Evolutionary conservation across 2,329 filamentous ascomycete genomes (phyloP).

Genomic region (Colletotrichum melonis): DNA sequence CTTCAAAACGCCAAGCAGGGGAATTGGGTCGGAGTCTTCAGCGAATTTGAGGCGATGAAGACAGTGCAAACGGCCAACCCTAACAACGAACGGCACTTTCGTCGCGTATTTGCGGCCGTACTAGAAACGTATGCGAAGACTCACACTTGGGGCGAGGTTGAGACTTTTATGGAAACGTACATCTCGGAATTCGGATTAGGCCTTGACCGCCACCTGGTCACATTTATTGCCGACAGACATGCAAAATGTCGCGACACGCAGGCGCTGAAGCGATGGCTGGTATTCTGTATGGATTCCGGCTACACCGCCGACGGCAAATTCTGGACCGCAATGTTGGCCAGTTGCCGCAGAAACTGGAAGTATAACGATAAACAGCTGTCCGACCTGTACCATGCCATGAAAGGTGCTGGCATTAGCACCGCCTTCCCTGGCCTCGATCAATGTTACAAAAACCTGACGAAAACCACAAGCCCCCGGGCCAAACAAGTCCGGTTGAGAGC

Average conservation of each 20-base stretch:
- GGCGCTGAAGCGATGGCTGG: slow-evolving; percentile 54
- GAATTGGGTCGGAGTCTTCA: slow-evolving; percentile 54
- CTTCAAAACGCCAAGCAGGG: slow-evolving; percentile 49
- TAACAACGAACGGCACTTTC: slow-evolving; percentile 38
- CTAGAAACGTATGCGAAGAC: slow-evolving; percentile 51
- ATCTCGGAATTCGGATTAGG: slow-evolving; percentile 47
- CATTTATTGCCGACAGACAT: slow-evolving; percentile 56
- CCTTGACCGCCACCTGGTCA: slow-evolving; percentile 50
- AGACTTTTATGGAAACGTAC: slow-evolving; percentile 52
- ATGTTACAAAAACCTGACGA: slow-evolving; percentile 4
- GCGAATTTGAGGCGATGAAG: slow-evolving; percentile 45
- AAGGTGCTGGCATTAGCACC: slow-evolving; percentile 39
- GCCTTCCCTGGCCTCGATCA: slow-evolving; percentile 33
- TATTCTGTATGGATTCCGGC: slow-evolving; percentile 48
- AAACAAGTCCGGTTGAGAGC: slow-evolving; percentile 33
- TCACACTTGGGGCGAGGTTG: slow-evolving; percentile 53
- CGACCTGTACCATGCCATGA: slow-evolving; percentile 46
- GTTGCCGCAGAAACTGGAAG: slow-evolving; percentile 51
- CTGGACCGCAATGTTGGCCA: slow-evolving; percentile 52
- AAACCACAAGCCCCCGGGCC: slow-evolving; percentile 29
- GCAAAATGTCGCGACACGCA: slow-evolving; percentile 50
- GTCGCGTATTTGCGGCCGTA: slow-evolving; percentile 49
- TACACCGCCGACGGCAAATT: slow-evolving; percentile 51
- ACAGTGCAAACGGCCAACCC: slow-evolving; percentile 31
- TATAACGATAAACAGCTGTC: slow-evolving; percentile 49